Conservation (phyloP, 257 asterid genomes). For the Solanum peruvianum region DNA sequence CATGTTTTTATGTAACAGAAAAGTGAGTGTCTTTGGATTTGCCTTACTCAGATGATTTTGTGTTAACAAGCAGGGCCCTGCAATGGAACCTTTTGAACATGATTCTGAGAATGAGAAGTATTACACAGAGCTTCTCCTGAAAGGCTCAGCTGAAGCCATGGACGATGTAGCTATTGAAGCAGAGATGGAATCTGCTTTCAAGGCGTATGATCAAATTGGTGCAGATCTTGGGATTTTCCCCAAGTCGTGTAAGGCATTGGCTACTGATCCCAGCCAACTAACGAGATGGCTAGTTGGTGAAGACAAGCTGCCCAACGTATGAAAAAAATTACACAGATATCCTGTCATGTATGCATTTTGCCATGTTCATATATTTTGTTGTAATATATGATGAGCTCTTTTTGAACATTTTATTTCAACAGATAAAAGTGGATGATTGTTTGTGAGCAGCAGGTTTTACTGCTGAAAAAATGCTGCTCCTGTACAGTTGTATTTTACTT, state of each 20-base stretch:
- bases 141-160: constrained; percentile 40
- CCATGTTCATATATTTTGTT: neutral
- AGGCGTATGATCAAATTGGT: constrained; percentile 35
- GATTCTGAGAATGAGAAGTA: constrained; percentile 70
- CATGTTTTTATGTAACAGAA: neutral
- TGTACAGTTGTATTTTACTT: neutral
- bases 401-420: neutral
- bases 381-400: neutral
- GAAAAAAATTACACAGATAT: neutral
- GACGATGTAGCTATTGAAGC: constrained; percentile 54
- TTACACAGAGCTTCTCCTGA: constrained; percentile 45
- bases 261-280: constrained; percentile 79
- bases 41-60: neutral
- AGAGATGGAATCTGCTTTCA: constrained; percentile 70
- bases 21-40: neutral
- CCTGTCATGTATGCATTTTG: neutral
- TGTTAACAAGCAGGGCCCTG: constrained; percentile 52
- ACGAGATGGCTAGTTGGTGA: constrained; percentile 92
- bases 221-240: constrained; percentile 83
- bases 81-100: constrained; percentile 65
- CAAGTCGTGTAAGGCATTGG: constrained; percentile 59
- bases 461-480: constrained; percentile 2
- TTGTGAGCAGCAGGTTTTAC: neutral
- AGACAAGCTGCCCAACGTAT: constrained; percentile 39
- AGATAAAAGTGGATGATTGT: neutral